Base-by-base conservation (phyloP, 23 red algal genomes). In the Chondrus crispus region DNA sequence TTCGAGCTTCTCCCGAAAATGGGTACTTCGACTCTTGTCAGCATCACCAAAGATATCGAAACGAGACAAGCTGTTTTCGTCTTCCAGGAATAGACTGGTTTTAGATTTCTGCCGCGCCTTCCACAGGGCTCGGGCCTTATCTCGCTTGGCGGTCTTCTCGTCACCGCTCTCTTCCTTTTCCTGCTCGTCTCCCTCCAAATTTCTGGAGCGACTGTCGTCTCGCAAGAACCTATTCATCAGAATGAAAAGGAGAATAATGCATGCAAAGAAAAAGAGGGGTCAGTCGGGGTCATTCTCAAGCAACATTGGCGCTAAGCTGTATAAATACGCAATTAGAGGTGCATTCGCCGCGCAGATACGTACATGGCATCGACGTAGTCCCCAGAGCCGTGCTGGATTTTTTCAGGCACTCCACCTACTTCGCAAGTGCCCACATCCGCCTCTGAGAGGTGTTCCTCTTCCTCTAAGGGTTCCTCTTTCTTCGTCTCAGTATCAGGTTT, bases 81-180 rank as follows among this genome's bases (percentile, higher is more conserved):
- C 87, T 48, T 57, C 47, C 35, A 46, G 70, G 18, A 63, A 57
- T 20, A 45, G 87, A 30, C 40, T 62, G 11, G 73, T 53, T 37
- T 90, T 90, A 19, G 62, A 46, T 37, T 90, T 90, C 52, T 90
- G 87, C 40, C 87, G 69, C n/a, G 87, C 87, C 64, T 90, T 90
- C 87, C 87, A 90, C 16, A 90, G 48, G 10, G 72, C 70, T 24
- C 87, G 72, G 19, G 71, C 72, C 36, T 90, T 79, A 20, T 79
- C 87, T 19, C 87, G 87, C 42, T 78, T 75, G 26, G 48, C 51
- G 8, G 36, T 54, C 78, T 66, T 41, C 72, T 90, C n/a, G 32
- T 46, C 72, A 45, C 33, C 4, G 24, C 80, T 54, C 24, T 90
- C 87, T 39, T 68, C 38, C 13, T 63, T 43, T 19, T 78, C 53